Conservation (phyloP, 2,329 filamentous ascomycete genomes). For the Zymoseptoria ardabiliae region DNA sequence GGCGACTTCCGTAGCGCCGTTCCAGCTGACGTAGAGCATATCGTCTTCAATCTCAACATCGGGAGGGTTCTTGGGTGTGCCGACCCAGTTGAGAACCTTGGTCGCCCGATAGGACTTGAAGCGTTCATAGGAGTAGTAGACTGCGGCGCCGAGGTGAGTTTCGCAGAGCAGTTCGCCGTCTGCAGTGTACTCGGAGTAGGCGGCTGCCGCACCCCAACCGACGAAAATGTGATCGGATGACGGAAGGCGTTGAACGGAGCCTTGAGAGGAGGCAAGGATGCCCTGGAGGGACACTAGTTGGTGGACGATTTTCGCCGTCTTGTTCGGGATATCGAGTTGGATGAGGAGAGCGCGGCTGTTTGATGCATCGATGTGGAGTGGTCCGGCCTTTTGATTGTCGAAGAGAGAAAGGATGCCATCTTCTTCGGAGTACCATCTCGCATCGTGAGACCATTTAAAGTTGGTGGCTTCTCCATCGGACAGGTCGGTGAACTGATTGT, state of each 20-base stretch:
- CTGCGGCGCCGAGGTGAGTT: slow-evolving; percentile 35
- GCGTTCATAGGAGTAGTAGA: slow-evolving; percentile 22
- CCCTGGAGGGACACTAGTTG: slow-evolving; percentile 37
- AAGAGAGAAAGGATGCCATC: slow-evolving; percentile 32
- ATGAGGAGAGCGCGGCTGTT: slow-evolving; percentile 38
- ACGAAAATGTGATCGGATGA: slow-evolving; percentile 42
- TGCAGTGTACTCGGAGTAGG: slow-evolving; percentile 41
- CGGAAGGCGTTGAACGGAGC: slow-evolving; percentile 46
- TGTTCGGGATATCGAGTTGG: slow-evolving; percentile 28
- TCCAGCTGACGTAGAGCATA: slow-evolving; percentile 46
- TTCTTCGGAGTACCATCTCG: slow-evolving; percentile 37
- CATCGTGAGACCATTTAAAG: slow-evolving; percentile 48
- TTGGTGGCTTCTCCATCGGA: slow-evolving; percentile 39
- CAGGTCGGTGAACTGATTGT: slow-evolving; percentile 37
- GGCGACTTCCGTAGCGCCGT: slow-evolving; percentile 41
- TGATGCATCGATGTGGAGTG: slow-evolving; percentile 31
- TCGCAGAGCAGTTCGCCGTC: slow-evolving; percentile 37
- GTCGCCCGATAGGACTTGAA: slow-evolving; percentile 34
- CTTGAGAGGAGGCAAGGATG: slow-evolving; percentile 43
- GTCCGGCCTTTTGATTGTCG: slow-evolving; percentile 45
- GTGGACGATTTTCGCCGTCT: slow-evolving; percentile 40
- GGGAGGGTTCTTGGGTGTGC: slow-evolving; percentile 19
- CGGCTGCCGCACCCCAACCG: slow-evolving; percentile 50
- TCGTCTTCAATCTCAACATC: slow-evolving; percentile 17
- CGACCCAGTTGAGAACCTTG: slow-evolving; percentile 28